A percentile compares a stretch with the other conserved stretches of the same genome.
phyloP scores from a whole-genome alignment of 805 yeast species.

The Candida mattraensis region DNA sequence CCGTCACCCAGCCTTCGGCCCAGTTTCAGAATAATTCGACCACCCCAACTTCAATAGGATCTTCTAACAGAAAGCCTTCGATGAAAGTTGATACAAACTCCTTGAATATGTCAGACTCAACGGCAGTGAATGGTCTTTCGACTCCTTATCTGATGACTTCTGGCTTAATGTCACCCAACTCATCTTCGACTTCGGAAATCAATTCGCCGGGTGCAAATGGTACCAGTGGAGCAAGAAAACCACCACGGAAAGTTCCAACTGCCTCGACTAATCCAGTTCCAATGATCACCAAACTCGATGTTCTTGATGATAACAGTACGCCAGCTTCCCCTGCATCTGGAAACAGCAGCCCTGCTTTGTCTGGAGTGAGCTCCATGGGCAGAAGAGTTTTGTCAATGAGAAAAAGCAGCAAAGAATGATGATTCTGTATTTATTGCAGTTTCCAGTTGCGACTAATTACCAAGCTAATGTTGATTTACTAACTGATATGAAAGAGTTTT shows the following conservation, averaged over 20 bases:
- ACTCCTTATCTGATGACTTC: conserved; percentile 70
- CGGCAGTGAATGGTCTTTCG: conserved; percentile 48
- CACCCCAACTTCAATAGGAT: conserved; percentile 32
- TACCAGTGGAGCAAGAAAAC: conserved; percentile 8
- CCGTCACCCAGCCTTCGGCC: conserved; percentile 20
- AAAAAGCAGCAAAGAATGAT: conserved; percentile 19
- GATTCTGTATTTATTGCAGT: too few relatives aligned
- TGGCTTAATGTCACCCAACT: conserved; percentile 55
- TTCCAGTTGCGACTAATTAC: too few relatives aligned
- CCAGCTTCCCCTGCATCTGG: conserved; percentile 12
- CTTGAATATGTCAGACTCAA: conserved; percentile 30
- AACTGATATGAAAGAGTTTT: too few relatives aligned
- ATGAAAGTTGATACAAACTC: conserved; percentile 40
- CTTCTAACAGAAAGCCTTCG: conserved; percentile 25
- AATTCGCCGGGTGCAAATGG: conserved; percentile 12
- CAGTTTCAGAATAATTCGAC: conserved; percentile 25
- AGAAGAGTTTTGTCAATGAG: conserved; percentile 29
- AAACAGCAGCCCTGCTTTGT: conserved; percentile 11
- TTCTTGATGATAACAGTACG: conserved; percentile 9
- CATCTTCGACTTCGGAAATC: conserved; percentile 21
- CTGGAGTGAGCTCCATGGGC: conserved; percentile 23
- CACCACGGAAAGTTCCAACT: conserved; percentile 23
- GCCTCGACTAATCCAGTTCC: conserved; percentile 30
- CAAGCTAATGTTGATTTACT: too few relatives aligned
- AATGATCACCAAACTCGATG: conserved; percentile 32